Conservation (phyloP, 1,284 basidiomycete species). For the Ustilago lituana region DNA sequence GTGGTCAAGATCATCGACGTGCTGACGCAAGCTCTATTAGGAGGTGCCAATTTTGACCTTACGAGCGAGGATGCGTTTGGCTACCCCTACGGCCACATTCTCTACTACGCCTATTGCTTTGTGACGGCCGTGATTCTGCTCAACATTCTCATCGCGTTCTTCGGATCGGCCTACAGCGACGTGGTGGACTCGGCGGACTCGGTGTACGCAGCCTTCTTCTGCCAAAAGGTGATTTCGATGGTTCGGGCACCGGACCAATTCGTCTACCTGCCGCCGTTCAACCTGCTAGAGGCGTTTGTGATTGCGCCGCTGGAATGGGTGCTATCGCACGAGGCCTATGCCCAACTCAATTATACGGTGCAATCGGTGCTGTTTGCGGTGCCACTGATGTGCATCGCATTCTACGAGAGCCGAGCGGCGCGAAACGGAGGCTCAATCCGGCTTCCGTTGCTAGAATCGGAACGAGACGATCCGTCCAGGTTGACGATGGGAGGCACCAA, state of each 20-base stretch:
- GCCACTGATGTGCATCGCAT: constrained; percentile 54
- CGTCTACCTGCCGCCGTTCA: constrained; percentile 74
- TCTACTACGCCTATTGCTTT: constrained; percentile 74
- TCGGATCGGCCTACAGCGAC: constrained; percentile 64
- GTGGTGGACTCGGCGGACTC: constrained; percentile 55
- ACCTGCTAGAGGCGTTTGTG: constrained; percentile 82
- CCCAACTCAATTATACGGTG: constrained; percentile 42
- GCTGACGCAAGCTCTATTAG: constrained; percentile 81
- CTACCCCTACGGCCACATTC: constrained; percentile 74
- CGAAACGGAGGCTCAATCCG: constrained; percentile 33
- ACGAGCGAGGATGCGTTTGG: constrained; percentile 39
- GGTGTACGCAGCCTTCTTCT: constrained; percentile 47
- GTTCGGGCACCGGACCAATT: constrained; percentile 77
- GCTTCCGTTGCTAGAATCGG: constrained; percentile 25
- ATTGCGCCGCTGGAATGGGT: constrained; percentile 85
- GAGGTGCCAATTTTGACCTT: constrained; percentile 51
- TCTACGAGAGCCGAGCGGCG: constrained; percentile 49
- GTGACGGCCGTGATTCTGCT: constrained; percentile 49
- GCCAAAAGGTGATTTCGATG: constrained; percentile 60
- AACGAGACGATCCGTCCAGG: constrained; percentile 19
- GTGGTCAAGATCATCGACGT: constrained; percentile 75
- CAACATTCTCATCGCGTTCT: constrained; percentile 87
- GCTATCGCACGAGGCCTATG: constrained; percentile 42
- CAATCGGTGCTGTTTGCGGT: constrained; percentile 52
- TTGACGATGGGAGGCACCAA: constrained; percentile 21